These are phyloP conservation scores for Epichloe sylvatica DNA, from an alignment of 2,329 filamentous ascomycete species.

Conservation along the genomic window DNA sequence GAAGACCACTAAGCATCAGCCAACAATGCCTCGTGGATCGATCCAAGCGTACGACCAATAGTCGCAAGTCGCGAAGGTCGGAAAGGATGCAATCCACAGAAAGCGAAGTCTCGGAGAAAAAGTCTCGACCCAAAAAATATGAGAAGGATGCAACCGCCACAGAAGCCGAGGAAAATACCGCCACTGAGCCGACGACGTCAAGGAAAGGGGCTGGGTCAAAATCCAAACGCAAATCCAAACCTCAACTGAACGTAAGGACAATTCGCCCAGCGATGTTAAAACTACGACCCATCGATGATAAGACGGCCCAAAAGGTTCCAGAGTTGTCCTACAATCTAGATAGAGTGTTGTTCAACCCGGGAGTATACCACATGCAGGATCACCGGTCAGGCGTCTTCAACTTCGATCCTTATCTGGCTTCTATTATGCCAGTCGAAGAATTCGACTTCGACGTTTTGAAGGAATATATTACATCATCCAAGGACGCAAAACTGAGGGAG, in stretches of 20 bases:
- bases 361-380: slow-evolving; percentile 85
- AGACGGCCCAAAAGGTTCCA: slow-evolving; percentile 22
- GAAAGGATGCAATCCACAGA: slow-evolving; percentile 9
- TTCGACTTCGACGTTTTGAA: slow-evolving; percentile 85
- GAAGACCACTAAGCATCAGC: slow-evolving; percentile 1
- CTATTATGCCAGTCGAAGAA: slow-evolving; percentile 83
- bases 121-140: not conserved
- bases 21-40: not conserved
- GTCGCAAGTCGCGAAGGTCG: not conserved
- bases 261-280: slow-evolving; percentile 14
- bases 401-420: slow-evolving; percentile 86
- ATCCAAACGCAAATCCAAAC: slow-evolving; percentile 4
- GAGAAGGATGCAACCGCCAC: slow-evolving; percentile 1
- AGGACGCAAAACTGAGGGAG: slow-evolving; percentile 56
- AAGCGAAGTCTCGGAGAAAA: not conserved
- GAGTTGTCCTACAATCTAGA: slow-evolving; percentile 62
- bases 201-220: slow-evolving; percentile 2
- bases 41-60: not conserved
- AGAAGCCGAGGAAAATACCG: not conserved
- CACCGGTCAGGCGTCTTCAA: slow-evolving; percentile 80
- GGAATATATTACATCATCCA: slow-evolving; percentile 81
- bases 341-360: slow-evolving; percentile 86
- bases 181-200: not conserved
- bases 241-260: slow-evolving; percentile 14
- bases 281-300: slow-evolving; percentile 19